Conservation (phyloP, 2,329 filamentous ascomycete species). For the Hypoxylon sp. region DNA sequence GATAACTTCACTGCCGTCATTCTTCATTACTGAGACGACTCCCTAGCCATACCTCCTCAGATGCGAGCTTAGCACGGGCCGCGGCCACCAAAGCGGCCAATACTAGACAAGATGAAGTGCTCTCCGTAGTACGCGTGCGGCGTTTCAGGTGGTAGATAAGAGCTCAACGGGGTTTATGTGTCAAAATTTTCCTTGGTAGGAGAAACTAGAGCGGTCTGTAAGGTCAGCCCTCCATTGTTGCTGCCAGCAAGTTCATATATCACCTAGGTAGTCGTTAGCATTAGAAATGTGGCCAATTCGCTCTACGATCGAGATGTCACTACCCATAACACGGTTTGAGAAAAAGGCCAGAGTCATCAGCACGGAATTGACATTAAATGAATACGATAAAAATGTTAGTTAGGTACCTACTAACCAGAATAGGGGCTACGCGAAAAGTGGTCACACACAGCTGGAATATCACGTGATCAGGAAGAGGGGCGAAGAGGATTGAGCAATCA, state of each 20-base stretch:
- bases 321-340: constrained; percentile 34
- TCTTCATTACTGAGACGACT: constrained; percentile 5
- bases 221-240: not conserved
- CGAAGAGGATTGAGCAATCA: no score
- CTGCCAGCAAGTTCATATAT: constrained; percentile 7
- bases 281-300: constrained; percentile 41
- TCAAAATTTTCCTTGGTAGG: no score
- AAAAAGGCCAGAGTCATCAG: constrained; percentile 43
- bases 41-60: constrained; percentile 42
- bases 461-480: no score
- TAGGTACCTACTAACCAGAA: no score
- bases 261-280: constrained; percentile 31
- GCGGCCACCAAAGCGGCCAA: constrained; percentile 40
- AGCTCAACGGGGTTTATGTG: constrained; percentile 31
- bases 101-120: constrained; percentile 37
- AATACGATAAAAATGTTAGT: no score
- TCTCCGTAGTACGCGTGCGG: constrained; percentile 43
- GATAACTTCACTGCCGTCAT: not conserved
- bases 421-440: no score
- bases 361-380: no score
- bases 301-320: constrained; percentile 34
- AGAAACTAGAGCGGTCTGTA: constrained; percentile 36
- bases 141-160: constrained; percentile 34
- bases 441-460: no score
- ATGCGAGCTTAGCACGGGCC: constrained; percentile 45